phyloP scores from a whole-genome alignment of 176 grass and related monocot species.

The Carex pumila region DNA sequence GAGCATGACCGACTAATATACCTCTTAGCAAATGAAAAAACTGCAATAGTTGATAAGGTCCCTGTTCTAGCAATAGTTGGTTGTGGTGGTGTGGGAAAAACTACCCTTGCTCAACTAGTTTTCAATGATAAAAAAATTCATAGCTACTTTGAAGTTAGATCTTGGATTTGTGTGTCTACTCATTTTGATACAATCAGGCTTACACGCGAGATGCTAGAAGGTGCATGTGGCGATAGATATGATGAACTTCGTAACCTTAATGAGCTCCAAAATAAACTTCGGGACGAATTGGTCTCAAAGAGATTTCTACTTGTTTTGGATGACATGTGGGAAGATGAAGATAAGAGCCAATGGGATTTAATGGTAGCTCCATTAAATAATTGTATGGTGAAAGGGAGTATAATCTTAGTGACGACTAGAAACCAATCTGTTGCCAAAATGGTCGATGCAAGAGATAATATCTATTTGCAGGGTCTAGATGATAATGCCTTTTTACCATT shows the following conservation, averaged over 20 bases:
- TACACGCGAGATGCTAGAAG: constrained; percentile 17
- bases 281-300: neutral
- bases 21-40: neutral
- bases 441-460: neutral
- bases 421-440: constrained; percentile 7
- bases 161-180: constrained; percentile 25
- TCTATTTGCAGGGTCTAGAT: neutral
- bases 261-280: neutral
- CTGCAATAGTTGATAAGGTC: neutral
- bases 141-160: constrained; percentile 12
- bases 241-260: neutral
- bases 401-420: constrained; percentile 29
- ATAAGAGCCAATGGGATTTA: neutral
- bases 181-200: neutral
- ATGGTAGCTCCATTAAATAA: constrained; percentile 13
- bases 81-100: constrained; percentile 35
- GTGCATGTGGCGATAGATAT: neutral
- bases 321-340: constrained; percentile 24
- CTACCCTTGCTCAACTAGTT: constrained; percentile 18
- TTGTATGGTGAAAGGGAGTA: neutral
- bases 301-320: constrained; percentile 34
- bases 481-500: constrained; percentile 13
- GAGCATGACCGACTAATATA: constrained; percentile 15
- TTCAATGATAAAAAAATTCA: neutral
- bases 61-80: constrained; percentile 19